phyloP scores from a whole-genome alignment of 2,329 filamentous ascomycete genomes.

The Coniochaeta sp. region DNA sequence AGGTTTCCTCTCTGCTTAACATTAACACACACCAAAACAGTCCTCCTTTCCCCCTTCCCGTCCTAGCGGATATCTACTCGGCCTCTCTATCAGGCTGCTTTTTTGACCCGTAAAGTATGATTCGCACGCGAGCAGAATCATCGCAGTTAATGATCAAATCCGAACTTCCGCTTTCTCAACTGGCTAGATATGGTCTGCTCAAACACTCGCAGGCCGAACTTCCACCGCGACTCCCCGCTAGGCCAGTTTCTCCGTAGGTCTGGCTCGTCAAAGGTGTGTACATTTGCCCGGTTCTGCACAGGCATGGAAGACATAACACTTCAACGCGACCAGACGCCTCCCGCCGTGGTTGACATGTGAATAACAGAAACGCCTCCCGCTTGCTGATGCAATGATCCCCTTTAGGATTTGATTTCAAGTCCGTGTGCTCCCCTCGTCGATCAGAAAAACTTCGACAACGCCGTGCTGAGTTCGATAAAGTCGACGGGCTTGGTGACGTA shows the following conservation, averaged over 20 bases:
- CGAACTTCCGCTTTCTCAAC: background rate
- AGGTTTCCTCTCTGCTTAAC: background rate
- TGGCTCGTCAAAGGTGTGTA: too few relatives aligned
- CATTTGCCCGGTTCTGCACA: too few relatives aligned
- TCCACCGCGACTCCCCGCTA: too few relatives aligned
- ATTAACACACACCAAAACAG: too few relatives aligned
- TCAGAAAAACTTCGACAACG: conserved; percentile 56
- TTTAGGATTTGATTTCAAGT: too few relatives aligned
- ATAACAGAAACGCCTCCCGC: background rate
- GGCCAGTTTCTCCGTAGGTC: too few relatives aligned
- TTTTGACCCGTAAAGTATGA: background rate
- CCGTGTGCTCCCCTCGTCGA: background rate
- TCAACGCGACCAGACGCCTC: background rate
- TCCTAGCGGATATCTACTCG: too few relatives aligned
- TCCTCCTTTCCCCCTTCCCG: too few relatives aligned
- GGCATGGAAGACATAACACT: background rate
- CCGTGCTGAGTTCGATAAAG: conserved; percentile 71
- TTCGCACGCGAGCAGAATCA: background rate
- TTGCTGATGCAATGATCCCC: background rate
- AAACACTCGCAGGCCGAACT: background rate
- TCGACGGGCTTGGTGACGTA: conserved; percentile 86
- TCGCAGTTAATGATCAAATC: background rate
- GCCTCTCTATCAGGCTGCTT: background rate
- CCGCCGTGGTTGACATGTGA: background rate
- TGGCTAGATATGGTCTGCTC: background rate